A percentile compares a stretch with the other conserved stretches of the same genome.
Conservation (phyloP, 2,329 filamentous ascomycete genomes). For the Waltergamsia citrina region DNA sequence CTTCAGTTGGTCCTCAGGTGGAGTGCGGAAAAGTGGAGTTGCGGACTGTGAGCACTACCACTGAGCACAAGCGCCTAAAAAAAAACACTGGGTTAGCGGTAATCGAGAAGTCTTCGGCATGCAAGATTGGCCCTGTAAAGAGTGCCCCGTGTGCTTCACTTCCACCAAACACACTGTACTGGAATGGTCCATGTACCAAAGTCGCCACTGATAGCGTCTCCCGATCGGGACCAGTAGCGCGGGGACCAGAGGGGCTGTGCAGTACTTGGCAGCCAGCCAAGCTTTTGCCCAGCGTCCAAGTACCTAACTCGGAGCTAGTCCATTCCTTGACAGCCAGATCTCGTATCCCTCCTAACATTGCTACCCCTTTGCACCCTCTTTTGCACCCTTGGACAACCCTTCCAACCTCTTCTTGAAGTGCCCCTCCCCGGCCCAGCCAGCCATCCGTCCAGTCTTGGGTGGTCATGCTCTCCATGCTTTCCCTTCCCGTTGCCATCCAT, state of each 20-base stretch:
- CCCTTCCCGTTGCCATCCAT: too few species aligned
- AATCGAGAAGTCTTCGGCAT: too few species aligned
- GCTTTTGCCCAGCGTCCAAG: background rate
- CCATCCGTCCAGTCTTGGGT: too few species aligned
- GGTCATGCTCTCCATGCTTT: too few species aligned
- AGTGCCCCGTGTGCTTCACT: too few species aligned
- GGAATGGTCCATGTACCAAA: background rate
- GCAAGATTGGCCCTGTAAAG: too few species aligned
- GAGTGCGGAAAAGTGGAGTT: too few species aligned
- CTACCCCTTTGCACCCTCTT: background rate
- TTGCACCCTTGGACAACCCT: background rate
- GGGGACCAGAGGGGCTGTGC: conserved; percentile 4
- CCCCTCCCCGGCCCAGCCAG: background rate
- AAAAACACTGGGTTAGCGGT: too few species aligned
- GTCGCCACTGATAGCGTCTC: conserved; percentile 1
- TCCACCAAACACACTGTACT: background rate
- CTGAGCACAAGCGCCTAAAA: too few species aligned
- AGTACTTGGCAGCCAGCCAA: background rate
- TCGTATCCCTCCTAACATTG: conserved; percentile 4
- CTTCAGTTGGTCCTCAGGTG: too few species aligned
- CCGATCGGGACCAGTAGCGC: background rate
- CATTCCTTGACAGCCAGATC: background rate
- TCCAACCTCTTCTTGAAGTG: background rate
- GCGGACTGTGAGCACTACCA: too few species aligned
- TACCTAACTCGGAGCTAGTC: background rate